phyloP scores from a whole-genome alignment of 2,329 filamentous ascomycete genomes.

The Verticillium longisporum region DNA sequence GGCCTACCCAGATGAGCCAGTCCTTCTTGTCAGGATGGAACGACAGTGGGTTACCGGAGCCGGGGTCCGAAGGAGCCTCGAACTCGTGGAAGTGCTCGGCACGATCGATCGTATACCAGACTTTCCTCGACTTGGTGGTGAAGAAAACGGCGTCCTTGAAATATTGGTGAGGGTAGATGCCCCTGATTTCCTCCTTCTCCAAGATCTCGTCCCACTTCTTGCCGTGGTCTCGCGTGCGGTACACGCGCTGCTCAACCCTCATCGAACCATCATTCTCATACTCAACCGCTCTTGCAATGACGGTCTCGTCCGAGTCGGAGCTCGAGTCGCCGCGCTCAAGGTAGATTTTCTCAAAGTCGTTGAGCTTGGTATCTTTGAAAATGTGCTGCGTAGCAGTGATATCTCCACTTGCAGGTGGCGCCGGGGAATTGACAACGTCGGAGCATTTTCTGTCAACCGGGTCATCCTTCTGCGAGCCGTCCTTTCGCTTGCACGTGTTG shows the following conservation, averaged over 20 bases:
- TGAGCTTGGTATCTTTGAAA: conserved; percentile 55
- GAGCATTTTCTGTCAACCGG: conserved; percentile 70
- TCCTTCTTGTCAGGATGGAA: conserved; percentile 85
- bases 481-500: conserved; percentile 59
- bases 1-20: conserved; percentile 87
- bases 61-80: conserved; percentile 53
- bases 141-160: conserved; percentile 85
- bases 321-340: conserved; percentile 68
- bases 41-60: conserved; percentile 41
- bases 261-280: conserved; percentile 19
- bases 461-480: conserved; percentile 61
- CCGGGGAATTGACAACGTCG: conserved; percentile 44
- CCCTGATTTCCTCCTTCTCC: conserved; percentile 59
- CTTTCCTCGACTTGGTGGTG: conserved; percentile 57
- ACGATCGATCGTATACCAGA: conserved; percentile 77
- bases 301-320: conserved; percentile 62
- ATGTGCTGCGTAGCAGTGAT: conserved; percentile 52
- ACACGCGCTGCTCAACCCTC: conserved; percentile 50
- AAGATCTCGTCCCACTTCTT: conserved; percentile 74
- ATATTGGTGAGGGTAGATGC: conserved; percentile 71
- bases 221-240: conserved; percentile 77
- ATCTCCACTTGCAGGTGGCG: conserved; percentile 56
- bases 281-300: conserved; percentile 46
- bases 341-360: conserved; percentile 56
- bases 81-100: conserved; percentile 70